Evolutionary conservation across 2,329 filamentous ascomycete species (phyloP).

Genomic region (Chaetomiaceae sp.): DNA sequence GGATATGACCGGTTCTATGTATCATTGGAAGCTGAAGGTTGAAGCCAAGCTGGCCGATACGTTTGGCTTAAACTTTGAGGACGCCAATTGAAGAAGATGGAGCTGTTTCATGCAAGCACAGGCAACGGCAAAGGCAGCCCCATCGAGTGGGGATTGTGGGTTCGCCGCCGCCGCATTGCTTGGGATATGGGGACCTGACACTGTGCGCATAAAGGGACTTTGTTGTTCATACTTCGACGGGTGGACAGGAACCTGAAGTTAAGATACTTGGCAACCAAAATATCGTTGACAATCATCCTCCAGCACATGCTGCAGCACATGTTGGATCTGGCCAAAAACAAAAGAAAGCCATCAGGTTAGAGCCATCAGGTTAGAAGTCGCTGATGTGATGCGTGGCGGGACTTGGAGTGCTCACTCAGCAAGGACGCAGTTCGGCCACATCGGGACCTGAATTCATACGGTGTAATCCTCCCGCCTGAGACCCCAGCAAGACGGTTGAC

Average conservation of each 20-base stretch:
- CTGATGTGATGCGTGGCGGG: too few relatives aligned
- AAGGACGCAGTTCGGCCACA: not conserved
- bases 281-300: too few relatives aligned
- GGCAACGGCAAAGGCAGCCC: not conserved
- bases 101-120: not conserved
- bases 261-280: too few relatives aligned
- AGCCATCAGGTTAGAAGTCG: too few relatives aligned
- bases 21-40: too few relatives aligned
- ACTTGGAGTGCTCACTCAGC: not conserved
- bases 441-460: slow-evolving; percentile 7
- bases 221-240: not conserved
- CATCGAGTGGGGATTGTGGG: slow-evolving; percentile 8
- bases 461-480: slow-evolving; percentile 2
- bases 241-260: not conserved
- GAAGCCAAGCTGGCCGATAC: too few relatives aligned
- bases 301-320: too few relatives aligned
- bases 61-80: too few relatives aligned
- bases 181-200: not conserved
- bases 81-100: too few relatives aligned
- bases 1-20: too few relatives aligned
- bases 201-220: not conserved
- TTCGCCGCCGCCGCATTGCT: slow-evolving; percentile 1
- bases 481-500: not conserved
- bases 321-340: too few relatives aligned
- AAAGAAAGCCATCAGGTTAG: too few relatives aligned